Evolutionary conservation across 2,329 filamentous ascomycete genomes (phyloP).

Genomic region (Colletotrichum australisinense): DNA sequence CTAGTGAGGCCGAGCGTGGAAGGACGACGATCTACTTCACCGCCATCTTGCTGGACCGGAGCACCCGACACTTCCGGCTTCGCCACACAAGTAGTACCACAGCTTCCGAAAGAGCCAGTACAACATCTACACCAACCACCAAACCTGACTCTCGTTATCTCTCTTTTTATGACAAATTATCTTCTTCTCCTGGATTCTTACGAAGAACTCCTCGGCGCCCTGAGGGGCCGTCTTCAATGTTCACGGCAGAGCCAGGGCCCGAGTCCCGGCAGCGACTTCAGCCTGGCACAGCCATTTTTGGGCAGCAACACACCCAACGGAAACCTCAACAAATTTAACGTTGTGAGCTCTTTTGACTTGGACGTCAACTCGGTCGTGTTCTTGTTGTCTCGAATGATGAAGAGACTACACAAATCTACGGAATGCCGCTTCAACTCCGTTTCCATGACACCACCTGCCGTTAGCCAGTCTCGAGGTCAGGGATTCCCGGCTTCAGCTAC

Average conservation of each 20-base stretch:
- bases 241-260: slow-evolving; percentile 25
- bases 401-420: slow-evolving; percentile 25
- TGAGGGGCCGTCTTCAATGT: slow-evolving; percentile 19
- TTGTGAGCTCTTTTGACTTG: slow-evolving; percentile 22
- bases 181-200: slow-evolving; percentile 25
- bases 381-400: slow-evolving; percentile 26
- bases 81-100: neutral
- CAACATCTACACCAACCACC: neutral
- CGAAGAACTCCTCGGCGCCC: slow-evolving; percentile 15
- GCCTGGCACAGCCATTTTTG: slow-evolving; percentile 18
- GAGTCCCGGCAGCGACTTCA: slow-evolving; percentile 20
- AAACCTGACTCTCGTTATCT: slow-evolving; percentile 15
- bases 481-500: neutral
- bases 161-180: slow-evolving; percentile 27
- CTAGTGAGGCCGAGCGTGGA: slow-evolving; percentile 11
- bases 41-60: slow-evolving; percentile 6
- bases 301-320: neutral
- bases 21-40: slow-evolving; percentile 17
- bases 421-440: slow-evolving; percentile 12
- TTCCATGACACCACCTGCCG: neutral
- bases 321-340: slow-evolving; percentile 7
- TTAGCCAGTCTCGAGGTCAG: neutral
- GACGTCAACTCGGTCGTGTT: slow-evolving; percentile 31
- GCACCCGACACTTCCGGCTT: slow-evolving; percentile 8
- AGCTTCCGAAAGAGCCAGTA: neutral